phyloP scores from a whole-genome alignment of 352 stramenopile genomes.

The Pythium plurisporium region DNA sequence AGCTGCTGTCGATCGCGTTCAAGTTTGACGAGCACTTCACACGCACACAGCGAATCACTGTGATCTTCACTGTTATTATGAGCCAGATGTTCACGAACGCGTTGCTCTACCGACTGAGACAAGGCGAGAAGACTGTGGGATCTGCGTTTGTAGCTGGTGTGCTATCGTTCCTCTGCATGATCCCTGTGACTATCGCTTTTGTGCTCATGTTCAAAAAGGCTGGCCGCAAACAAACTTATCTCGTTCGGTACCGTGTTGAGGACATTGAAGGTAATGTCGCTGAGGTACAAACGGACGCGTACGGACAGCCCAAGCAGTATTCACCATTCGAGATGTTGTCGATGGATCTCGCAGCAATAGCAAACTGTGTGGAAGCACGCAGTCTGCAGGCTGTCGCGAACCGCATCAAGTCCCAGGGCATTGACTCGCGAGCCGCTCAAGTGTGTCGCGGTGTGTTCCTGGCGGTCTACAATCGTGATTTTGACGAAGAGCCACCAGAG shows the following conservation, averaged over 20 bases:
- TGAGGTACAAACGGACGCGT: slow-evolving; percentile 62
- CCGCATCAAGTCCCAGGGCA: slow-evolving; percentile 29
- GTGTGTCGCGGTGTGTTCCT: slow-evolving; percentile 59
- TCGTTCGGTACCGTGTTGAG: slow-evolving; percentile 63
- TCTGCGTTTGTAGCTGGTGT: slow-evolving; percentile 52
- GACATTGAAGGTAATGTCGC: slow-evolving; percentile 54
- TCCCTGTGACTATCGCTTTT: slow-evolving; percentile 58
- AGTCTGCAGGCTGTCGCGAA: slow-evolving; percentile 28
- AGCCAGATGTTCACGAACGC: slow-evolving; percentile 74
- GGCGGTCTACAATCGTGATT: slow-evolving; percentile 53
- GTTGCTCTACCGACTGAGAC: slow-evolving; percentile 49
- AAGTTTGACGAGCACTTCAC: slow-evolving; percentile 72
- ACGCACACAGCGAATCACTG: slow-evolving; percentile 51
- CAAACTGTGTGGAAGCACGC: slow-evolving; percentile 33
- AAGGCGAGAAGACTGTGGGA: slow-evolving; percentile 39
- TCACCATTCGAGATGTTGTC: slow-evolving; percentile 37
- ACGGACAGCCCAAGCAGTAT: slow-evolving; percentile 47
- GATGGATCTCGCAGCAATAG: slow-evolving; percentile 54
- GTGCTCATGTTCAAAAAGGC: slow-evolving; percentile 75
- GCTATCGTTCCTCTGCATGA: slow-evolving; percentile 59
- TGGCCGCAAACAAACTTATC: slow-evolving; percentile 46
- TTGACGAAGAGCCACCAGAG: slow-evolving; percentile 33
- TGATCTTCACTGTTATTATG: slow-evolving; percentile 67
- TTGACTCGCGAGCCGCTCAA: slow-evolving; percentile 26
- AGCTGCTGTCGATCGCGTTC: slow-evolving; percentile 64